A percentile compares a stretch with the other conserved stretches of the same genome.
These are phyloP conservation scores for Dendrocalamus sinicus DNA, from an alignment of 176 grass and related monocot species.

Conservation along the genomic window DNA sequence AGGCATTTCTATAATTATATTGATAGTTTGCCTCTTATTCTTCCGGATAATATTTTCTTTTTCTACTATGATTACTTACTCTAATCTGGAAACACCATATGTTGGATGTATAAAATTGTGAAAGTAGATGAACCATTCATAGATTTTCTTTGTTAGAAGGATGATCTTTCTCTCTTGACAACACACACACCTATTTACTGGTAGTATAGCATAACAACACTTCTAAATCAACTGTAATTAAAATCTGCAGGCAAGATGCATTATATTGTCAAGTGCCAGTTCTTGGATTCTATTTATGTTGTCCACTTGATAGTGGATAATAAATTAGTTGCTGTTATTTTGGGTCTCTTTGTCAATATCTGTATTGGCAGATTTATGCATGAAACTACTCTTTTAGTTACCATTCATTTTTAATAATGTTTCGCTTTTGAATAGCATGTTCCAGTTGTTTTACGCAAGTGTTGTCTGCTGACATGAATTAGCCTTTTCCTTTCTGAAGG, in stretches of 20 bases:
- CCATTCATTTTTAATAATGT: neutral
- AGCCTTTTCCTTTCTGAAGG: neutral
- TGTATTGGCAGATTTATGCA: neutral
- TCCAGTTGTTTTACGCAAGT: neutral
- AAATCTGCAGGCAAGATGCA: neutral
- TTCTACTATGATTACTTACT: slow-evolving; percentile 67
- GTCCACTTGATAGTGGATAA: neutral
- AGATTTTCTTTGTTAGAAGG: slow-evolving; percentile 25
- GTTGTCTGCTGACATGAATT: neutral
- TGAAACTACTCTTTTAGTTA: neutral
- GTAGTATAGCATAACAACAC: slow-evolving; percentile 16
- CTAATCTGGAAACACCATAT: slow-evolving; percentile 7
- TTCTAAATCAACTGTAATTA: slow-evolving; percentile 14
- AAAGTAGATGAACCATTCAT: slow-evolving; percentile 32
- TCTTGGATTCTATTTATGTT: neutral
- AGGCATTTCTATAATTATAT: slow-evolving; percentile 64
- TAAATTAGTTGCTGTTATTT: neutral
- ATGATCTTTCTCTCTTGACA: neutral
- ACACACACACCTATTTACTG: neutral
- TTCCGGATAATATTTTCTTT: slow-evolving; percentile 67
- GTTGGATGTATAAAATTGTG: slow-evolving; percentile 26
- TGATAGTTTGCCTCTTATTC: slow-evolving; percentile 62
- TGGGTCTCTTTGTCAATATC: neutral
- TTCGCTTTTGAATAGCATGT: neutral
- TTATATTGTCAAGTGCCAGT: neutral